A percentile compares a stretch with the other conserved stretches of the same genome.
These are phyloP conservation scores for Leccinum fallax DNA, from an alignment of 1,284 basidiomycete species.

Conservation along the genomic window DNA sequence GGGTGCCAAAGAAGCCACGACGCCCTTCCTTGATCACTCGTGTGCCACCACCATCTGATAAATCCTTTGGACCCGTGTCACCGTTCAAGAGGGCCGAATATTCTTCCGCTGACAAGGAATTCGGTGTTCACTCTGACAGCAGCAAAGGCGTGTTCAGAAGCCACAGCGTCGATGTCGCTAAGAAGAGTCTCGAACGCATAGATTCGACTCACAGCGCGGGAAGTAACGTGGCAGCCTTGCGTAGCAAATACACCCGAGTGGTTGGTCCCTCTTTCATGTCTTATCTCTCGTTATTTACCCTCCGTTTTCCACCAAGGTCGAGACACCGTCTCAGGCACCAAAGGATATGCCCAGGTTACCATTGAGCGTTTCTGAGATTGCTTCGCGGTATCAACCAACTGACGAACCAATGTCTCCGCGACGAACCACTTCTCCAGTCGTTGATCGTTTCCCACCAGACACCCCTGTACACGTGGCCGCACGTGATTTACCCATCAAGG, in stretches of 20 bases:
- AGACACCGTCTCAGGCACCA: constrained; percentile 54
- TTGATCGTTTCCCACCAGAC: constrained; percentile 30
- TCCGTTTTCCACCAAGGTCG: constrained; percentile 41
- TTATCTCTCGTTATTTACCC: constrained; percentile 6
- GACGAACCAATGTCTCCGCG: constrained; percentile 43
- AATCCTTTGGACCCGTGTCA: constrained; percentile 16
- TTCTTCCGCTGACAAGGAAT: constrained; percentile 26
- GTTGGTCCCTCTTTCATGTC: constrained; percentile 42
- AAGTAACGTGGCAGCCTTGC: constrained; percentile 68
- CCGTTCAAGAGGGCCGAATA: constrained; percentile 26
- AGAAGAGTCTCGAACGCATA: constrained; percentile 42
- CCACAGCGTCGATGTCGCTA: constrained; percentile 33
- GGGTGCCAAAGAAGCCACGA: constrained; percentile 14
- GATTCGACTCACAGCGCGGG: constrained; percentile 55
- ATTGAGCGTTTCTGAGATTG: constrained; percentile 63
- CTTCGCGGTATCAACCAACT: constrained; percentile 57
- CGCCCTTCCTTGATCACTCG: constrained; percentile 27
- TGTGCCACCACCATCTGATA: constrained; percentile 19
- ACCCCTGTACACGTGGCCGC: constrained; percentile 12
- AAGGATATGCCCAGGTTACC: constrained; percentile 64
- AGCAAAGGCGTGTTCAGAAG: constrained; percentile 24
- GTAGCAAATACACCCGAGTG: constrained; percentile 58
- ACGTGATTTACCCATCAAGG: constrained; percentile 30
- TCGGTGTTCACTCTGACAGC: constrained; percentile 27
- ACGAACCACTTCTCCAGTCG: constrained; percentile 33